A percentile compares a stretch with the other conserved stretches of the same genome.
These are phyloP conservation scores for Cryphonectria japonica DNA, from an alignment of 2,329 filamentous ascomycete genomes.

Conservation along the genomic window DNA sequence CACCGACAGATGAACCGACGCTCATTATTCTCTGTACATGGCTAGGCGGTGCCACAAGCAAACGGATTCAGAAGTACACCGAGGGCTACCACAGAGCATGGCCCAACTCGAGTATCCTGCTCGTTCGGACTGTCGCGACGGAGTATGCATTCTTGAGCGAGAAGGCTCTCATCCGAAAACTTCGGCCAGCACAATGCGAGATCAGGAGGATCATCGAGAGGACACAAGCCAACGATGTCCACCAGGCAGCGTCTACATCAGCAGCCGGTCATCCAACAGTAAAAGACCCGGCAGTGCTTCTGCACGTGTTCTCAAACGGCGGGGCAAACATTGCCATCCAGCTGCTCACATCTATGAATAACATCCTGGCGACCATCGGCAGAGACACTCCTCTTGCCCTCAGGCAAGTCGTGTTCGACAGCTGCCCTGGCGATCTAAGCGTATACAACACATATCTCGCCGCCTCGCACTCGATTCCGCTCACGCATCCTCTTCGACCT, in stretches of 20 bases:
- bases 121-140: constrained; percentile 20
- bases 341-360: constrained; percentile 24
- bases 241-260: neutral
- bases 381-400: constrained; percentile 14
- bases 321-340: constrained; percentile 22
- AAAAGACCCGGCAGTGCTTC: constrained; percentile 2
- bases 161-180: constrained; percentile 9
- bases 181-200: constrained; percentile 20
- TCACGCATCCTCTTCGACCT: constrained; percentile 10
- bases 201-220: constrained; percentile 16
- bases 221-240: neutral
- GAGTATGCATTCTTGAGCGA: constrained; percentile 18
- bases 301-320: constrained; percentile 25
- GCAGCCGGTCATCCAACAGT: too few relatives aligned
- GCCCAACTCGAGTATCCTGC: constrained; percentile 23
- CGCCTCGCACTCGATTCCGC: constrained; percentile 18
- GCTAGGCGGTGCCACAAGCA: constrained; percentile 25
- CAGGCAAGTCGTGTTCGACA: constrained; percentile 25
- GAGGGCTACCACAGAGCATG: constrained; percentile 19
- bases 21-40: constrained; percentile 27
- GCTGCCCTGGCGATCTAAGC: constrained; percentile 22
- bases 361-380: constrained; percentile 10
- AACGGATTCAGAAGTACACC: constrained; percentile 26
- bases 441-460: constrained; percentile 17
- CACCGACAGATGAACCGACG: constrained; percentile 6